These are phyloP conservation scores for Lactarius deliciosus DNA, from an alignment of 768 basidiomycete genomes.

Conservation along the genomic window DNA sequence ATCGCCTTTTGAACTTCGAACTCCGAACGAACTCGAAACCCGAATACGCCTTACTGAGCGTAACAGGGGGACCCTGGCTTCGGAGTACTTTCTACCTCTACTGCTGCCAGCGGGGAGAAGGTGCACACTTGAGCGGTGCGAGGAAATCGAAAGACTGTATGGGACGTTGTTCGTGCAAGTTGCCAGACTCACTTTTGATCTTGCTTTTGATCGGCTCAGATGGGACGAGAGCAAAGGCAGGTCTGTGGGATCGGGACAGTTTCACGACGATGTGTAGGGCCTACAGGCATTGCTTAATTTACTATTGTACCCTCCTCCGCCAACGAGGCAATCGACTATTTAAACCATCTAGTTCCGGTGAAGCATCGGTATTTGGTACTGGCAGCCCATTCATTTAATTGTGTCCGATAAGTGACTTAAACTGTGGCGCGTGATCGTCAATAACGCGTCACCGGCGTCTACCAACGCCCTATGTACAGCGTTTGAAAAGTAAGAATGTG, in stretches of 20 bases:
- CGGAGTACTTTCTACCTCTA: constrained; percentile 37
- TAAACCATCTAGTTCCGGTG: no score
- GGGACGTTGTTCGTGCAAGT: constrained; percentile 61
- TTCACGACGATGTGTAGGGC: not conserved
- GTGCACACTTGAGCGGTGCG: constrained; percentile 21
- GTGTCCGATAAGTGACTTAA: no score
- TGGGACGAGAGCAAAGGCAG: constrained; percentile 16
- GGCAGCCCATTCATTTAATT: no score
- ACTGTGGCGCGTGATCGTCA: no score
- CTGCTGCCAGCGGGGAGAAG: constrained; percentile 11
- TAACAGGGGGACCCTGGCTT: no score
- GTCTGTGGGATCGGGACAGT: constrained; percentile 9
- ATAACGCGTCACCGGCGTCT: not conserved
- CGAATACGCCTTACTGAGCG: no score
- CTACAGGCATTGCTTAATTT: no score
- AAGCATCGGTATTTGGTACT: no score
- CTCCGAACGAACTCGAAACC: no score
- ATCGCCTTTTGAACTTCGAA: no score
- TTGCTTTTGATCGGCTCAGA: constrained; percentile 42
- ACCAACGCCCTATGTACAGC: not conserved
- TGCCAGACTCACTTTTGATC: constrained; percentile 50
- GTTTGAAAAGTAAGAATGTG: constrained; percentile 43
- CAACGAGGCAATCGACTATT: no score
- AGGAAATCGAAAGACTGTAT: constrained; percentile 54
- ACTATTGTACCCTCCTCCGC: no score